Conservation (phyloP, 371 early-diverging fungal species). For the Mortierella sp. region DNA sequence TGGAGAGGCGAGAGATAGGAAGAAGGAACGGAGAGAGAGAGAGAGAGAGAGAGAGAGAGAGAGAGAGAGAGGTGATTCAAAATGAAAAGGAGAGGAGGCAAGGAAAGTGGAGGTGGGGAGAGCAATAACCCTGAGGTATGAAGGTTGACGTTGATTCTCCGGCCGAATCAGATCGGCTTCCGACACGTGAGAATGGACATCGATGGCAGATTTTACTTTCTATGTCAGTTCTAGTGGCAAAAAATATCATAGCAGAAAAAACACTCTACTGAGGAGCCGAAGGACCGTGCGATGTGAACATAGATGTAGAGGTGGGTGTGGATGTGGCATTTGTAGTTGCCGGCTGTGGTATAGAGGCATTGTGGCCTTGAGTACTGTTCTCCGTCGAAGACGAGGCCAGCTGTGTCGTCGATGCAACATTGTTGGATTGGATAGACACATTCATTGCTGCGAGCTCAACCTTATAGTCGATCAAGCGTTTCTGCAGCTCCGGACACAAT, state of each 20-base stretch:
- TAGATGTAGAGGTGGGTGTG: conserved; percentile 4
- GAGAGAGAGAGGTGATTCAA: background rate
- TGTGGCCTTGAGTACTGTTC: too few species aligned
- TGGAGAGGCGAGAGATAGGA: background rate
- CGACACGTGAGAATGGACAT: conserved; percentile 39
- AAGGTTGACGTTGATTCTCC: conserved; percentile 15
- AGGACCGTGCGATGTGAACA: background rate
- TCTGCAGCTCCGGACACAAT: conserved; percentile 46
- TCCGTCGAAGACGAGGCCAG: too few species aligned
- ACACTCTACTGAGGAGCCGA: too few species aligned
- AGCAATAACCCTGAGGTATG: too few species aligned
- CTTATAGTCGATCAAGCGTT: conserved; percentile 43
- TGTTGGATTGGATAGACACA: conserved; percentile 27
- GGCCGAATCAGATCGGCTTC: conserved; percentile 30
- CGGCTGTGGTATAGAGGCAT: conserved; percentile 13
- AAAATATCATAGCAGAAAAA: background rate
- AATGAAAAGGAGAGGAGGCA: conserved; percentile 5
- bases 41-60: background rate
- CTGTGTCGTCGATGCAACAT: conserved; percentile 12
- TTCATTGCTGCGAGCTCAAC: conserved; percentile 44
- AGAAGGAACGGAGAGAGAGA: background rate
- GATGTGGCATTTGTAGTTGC: conserved; percentile 27
- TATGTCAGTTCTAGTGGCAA: too few species aligned
- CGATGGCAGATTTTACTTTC: too few species aligned
- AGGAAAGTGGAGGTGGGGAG: background rate